Evolutionary conservation across 164 flowering plant species (phyloP).

Genomic region (grape (Vitis vinifera)): DNA sequence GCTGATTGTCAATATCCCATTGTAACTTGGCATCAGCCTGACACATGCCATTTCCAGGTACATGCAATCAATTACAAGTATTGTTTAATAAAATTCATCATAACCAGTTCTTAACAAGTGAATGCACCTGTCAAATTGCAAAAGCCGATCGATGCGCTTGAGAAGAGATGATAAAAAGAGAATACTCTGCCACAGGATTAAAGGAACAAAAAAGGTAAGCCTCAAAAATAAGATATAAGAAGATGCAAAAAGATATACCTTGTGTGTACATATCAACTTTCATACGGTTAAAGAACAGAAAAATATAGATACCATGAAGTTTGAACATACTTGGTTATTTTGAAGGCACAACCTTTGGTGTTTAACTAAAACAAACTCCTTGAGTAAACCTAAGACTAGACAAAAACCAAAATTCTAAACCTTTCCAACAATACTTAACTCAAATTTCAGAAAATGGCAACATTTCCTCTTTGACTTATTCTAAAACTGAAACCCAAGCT

Average conservation of each 20-base stretch:
- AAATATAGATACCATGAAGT: no score
- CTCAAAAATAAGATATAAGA: not conserved
- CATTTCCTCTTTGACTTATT: not conserved
- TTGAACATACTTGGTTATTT: no score
- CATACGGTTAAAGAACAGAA: no score
- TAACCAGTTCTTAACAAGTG: conserved; percentile 10
- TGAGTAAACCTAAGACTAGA: not conserved
- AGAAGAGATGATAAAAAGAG: conserved; percentile 71
- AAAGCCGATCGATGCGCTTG: conserved; percentile 84
- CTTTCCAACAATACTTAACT: not conserved
- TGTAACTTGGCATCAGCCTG: conserved; percentile 97
- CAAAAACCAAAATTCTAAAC: not conserved
- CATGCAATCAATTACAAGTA: conserved; percentile 2
- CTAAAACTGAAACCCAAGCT: not conserved
- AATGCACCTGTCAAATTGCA: conserved; percentile 92
- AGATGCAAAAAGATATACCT: not conserved
- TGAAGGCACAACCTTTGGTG: no score
- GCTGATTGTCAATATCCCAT: conserved; percentile 83
- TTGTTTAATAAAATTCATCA: not conserved
- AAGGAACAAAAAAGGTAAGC: not conserved
- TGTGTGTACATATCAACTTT: no score
- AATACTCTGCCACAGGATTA: conserved; percentile 54
- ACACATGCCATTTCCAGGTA: conserved; percentile 13
- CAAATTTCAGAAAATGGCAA: not conserved
- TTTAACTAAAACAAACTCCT: no score